phyloP scores from a whole-genome alignment of 2,329 filamentous ascomycete genomes.

The Sporothrix humicola region DNA sequence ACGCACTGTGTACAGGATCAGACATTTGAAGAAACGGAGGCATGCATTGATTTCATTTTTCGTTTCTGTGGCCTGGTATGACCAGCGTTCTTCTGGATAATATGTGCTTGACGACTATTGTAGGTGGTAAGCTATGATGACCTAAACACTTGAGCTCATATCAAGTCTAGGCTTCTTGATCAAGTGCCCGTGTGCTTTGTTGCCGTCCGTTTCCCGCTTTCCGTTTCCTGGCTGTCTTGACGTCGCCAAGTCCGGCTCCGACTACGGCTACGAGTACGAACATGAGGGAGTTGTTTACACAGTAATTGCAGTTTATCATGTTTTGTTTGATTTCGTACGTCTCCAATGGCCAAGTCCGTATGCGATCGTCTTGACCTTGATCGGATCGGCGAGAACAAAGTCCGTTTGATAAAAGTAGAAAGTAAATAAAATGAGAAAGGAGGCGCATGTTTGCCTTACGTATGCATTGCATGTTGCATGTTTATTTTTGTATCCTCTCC shows the following conservation, averaged over 20 bases:
- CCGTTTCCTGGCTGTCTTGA: not conserved
- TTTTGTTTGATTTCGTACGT: not conserved
- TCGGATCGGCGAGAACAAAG: not conserved
- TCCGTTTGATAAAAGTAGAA: not conserved
- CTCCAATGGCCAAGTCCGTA: not conserved
- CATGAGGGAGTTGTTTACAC: not conserved
- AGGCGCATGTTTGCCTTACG: not conserved
- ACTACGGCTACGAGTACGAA: constrained; percentile 19
- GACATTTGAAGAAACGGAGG: no score
- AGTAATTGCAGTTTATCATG: not conserved
- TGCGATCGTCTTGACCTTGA: not conserved
- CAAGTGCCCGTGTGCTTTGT: not conserved
- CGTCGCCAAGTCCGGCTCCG: not conserved
- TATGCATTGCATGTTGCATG: no score
- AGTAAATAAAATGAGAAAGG: not conserved
- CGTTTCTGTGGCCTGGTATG: no score
- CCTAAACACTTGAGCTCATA: no score
- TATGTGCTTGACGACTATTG: no score
- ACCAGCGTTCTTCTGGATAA: no score
- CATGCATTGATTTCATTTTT: no score
- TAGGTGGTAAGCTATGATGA: no score
- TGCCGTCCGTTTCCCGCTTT: not conserved
- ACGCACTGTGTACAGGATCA: no score
- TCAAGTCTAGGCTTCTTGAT: no score
- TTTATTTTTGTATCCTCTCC: not conserved